Evolutionary conservation across 2,329 filamentous ascomycete species (phyloP).

Genomic region (Fragosphaeria purpurea): DNA sequence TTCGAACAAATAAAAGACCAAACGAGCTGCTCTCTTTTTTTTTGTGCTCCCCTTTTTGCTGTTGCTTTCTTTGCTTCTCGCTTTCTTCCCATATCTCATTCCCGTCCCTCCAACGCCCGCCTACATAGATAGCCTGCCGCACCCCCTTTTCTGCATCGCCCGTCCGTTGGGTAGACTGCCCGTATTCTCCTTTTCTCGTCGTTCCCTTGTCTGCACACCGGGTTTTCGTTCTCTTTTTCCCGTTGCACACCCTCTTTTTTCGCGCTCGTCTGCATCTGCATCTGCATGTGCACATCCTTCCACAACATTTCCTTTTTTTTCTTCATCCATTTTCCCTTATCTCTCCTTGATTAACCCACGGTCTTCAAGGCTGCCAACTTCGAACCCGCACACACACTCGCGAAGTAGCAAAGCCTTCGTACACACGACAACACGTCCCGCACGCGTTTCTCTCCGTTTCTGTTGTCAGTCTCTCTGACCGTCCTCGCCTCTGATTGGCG

Average conservation of each 20-base stretch:
- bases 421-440: no score
- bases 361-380: not conserved
- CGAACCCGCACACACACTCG: not conserved
- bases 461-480: no score
- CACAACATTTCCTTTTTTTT: not conserved
- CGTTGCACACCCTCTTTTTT: not conserved
- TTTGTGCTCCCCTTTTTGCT: no score
- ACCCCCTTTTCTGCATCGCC: not conserved
- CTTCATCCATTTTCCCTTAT: slow-evolving; percentile 2
- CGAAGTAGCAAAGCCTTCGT: slow-evolving; percentile 1
- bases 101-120: no score
- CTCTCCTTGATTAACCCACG: not conserved
- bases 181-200: no score
- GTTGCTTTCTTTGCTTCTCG: no score
- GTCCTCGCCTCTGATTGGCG: no score
- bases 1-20: no score
- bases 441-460: no score
- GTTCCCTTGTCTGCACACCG: not conserved
- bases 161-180: not conserved
- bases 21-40: no score
- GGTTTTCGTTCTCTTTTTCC: not conserved
- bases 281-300: not conserved
- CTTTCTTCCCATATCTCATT: no score
- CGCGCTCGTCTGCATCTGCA: not conserved
- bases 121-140: not conserved